Evolutionary conservation across 139 green algal genomes (phyloP).

Genomic region (Coelastrella sp.): DNA sequence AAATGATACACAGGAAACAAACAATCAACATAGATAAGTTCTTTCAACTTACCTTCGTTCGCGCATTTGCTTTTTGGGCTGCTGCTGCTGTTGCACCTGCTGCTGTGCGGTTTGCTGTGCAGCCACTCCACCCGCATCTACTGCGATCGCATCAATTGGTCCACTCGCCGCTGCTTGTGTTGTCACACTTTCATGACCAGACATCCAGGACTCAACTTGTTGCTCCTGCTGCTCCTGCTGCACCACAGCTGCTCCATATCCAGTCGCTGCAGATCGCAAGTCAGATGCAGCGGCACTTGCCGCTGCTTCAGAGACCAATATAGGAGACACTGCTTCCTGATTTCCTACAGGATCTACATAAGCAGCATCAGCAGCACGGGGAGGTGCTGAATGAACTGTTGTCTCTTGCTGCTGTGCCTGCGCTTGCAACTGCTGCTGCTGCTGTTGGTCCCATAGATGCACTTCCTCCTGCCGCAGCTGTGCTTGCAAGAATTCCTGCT

Average conservation of each 20-base stretch:
- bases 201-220: slow-evolving; percentile 16
- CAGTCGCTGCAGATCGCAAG: background rate
- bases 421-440: background rate
- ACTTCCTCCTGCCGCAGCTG: background rate
- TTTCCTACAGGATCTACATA: too few relatives aligned
- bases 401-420: background rate
- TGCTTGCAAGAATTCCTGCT: background rate
- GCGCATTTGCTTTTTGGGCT: slow-evolving; percentile 46
- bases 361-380: background rate
- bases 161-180: slow-evolving; percentile 9
- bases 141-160: background rate
- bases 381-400: background rate
- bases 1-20: too few relatives aligned
- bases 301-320: background rate
- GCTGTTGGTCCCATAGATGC: background rate
- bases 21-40: too few relatives aligned
- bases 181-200: slow-evolving; percentile 21
- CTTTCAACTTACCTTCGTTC: slow-evolving; percentile 52
- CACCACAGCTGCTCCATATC: background rate
- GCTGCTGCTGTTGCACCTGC: slow-evolving; percentile 36
- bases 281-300: background rate
- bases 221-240: background rate
- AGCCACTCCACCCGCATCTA: slow-evolving; percentile 1
- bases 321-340: background rate
- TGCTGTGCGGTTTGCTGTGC: background rate